These are phyloP conservation scores for Suillus variegatus DNA, from an alignment of 768 basidiomycete species.

Conservation along the genomic window DNA sequence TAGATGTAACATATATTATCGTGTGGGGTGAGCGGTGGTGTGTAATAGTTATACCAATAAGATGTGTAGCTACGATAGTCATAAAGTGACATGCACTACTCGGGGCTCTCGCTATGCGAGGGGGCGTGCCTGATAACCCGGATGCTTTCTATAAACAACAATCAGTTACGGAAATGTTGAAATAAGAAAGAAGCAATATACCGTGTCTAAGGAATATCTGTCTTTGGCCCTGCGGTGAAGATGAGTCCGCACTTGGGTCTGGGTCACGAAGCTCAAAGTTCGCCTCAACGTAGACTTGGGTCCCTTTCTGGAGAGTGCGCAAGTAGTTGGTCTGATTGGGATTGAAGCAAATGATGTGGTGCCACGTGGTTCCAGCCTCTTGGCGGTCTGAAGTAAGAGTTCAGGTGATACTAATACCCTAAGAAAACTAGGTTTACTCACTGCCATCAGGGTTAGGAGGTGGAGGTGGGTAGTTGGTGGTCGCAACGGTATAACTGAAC, in stretches of 20 bases:
- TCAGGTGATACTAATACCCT: conserved; percentile 2
- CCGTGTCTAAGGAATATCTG: conserved; percentile 85
- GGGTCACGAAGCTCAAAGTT: conserved; percentile 76
- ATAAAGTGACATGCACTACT: conserved; percentile 5
- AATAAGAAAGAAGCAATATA: conserved; percentile 29
- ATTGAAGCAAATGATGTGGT: conserved; percentile 75
- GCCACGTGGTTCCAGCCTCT: conserved; percentile 65
- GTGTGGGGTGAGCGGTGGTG: background rate
- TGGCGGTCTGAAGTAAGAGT: conserved; percentile 46
- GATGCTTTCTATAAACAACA: conserved; percentile 47
- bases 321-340: conserved; percentile 63
- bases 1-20: conserved; percentile 22
- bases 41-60: conserved; percentile 3
- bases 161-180: conserved; percentile 10
- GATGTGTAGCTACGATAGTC: background rate
- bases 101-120: conserved; percentile 15
- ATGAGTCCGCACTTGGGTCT: conserved; percentile 62
- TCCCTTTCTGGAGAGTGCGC: conserved; percentile 64
- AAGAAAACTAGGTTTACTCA: conserved; percentile 32
- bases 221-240: conserved; percentile 70
- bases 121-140: conserved; percentile 44
- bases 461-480: conserved; percentile 59
- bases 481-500: conserved; percentile 75
- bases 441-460: conserved; percentile 63
- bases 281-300: conserved; percentile 81